Base-by-base conservation (phyloP, 495 filamentous ascomycete genomes). In the Zalerion maritima region DNA sequence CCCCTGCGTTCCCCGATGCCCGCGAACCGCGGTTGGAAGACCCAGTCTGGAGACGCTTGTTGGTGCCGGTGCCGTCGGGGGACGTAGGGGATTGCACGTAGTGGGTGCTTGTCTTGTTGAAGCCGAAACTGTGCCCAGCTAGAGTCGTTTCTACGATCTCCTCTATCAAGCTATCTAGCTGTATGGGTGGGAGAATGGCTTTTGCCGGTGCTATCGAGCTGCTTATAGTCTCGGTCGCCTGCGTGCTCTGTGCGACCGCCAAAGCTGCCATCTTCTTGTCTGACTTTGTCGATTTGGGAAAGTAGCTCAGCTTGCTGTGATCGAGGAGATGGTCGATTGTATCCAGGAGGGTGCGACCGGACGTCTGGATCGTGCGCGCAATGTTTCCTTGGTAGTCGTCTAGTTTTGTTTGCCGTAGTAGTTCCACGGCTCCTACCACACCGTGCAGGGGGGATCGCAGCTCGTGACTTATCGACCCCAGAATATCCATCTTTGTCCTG, bases 371-470 rank as follows among this genome's bases (percentile, higher is more conserved):
- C 5, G 78, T 83, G 28, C 78, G 65, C 1, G 83, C 58, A 23
- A 82, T 60, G n/a, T 69, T 73, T 16, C 55, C 53, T 43, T 81
- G 75, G 35, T 60, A 54, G 4, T 50, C 44, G 20, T 67, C 54
- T 3, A 73, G 52, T 11, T 54, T 36, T 0, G 62, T 69, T 7
- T 69, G 64, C 14, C 68, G 57, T 5, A 85, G 42, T 32, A 91
- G 74, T 42, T 89, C 80, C 1, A 71, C 71, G 24, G 69, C 74
- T 0, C 75, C 76, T 2, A 84, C 45, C 24, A 84, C 80, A 0
- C 80, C 80, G 38, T 85, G 78, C 5, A 91, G 51, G 1, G 82
- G 82, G 11, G 71, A 79, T 4, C 81, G 66, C 10, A 89, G 57
- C 43, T 91, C 82, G 43, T 91, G 82, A 18, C 71, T 78, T 15